phyloP scores from a whole-genome alignment of 2,329 filamentous ascomycete species.

The Ambrosiella beaveri region DNA sequence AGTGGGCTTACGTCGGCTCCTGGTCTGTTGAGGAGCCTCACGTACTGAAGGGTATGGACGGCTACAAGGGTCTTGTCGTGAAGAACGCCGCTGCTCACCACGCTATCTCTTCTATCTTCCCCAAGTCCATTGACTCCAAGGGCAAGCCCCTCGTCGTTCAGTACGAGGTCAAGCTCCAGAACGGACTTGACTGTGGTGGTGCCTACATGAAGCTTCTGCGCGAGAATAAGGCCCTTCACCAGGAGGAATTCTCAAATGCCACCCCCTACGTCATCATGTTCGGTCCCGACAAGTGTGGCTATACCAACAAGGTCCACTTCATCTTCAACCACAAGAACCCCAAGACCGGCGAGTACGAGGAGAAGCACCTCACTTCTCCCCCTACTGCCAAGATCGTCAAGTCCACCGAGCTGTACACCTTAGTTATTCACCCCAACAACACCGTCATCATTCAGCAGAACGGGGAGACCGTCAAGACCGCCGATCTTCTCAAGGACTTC shows the following conservation, averaged over 20 bases:
- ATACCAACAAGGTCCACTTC: slow-evolving; percentile 96
- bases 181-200: slow-evolving; percentile 91
- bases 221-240: slow-evolving; percentile 91
- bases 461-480: slow-evolving; percentile 72
- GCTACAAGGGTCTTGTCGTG: slow-evolving; percentile 90
- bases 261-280: slow-evolving; percentile 99
- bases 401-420: slow-evolving; percentile 85
- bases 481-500: slow-evolving; percentile 89
- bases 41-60: slow-evolving; percentile 79
- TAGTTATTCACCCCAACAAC: slow-evolving; percentile 94
- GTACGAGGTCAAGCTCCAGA: slow-evolving; percentile 98
- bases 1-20: slow-evolving; percentile 94
- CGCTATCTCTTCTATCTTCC: slow-evolving; percentile 97
- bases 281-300: slow-evolving; percentile 96
- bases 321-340: slow-evolving; percentile 99
- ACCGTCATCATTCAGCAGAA: slow-evolving; percentile 86
- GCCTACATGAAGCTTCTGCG: slow-evolving; percentile 98
- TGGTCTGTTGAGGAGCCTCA: slow-evolving; percentile 92
- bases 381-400: slow-evolving; percentile 80
- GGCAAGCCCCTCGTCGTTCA: slow-evolving; percentile 93
- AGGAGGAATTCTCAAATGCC: slow-evolving; percentile 93
- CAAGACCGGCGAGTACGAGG: slow-evolving; percentile 98
- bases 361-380: slow-evolving; percentile 86
- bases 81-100: slow-evolving; percentile 98
- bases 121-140: slow-evolving; percentile 92